Conservation (phyloP, 139 green algal genomes). For the Chlamydomonas schloesseri region DNA sequence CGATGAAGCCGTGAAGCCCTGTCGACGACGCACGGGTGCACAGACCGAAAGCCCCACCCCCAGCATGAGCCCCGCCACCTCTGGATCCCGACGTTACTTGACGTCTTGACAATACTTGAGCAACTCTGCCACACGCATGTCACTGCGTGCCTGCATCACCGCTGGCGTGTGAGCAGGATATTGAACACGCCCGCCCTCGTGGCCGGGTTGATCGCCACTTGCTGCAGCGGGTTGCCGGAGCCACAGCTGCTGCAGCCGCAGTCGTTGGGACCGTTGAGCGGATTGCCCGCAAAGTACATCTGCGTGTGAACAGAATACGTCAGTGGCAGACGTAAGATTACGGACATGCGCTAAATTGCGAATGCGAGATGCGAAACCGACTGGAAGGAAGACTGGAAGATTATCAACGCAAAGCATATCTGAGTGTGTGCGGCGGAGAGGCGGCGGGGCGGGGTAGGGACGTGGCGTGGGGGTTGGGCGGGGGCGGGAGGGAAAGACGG, state of each 20-base stretch:
- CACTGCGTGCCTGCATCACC: too few relatives aligned
- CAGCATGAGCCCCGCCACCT: too few relatives aligned
- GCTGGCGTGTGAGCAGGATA: not conserved
- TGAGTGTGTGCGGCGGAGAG: too few relatives aligned
- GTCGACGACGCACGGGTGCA: too few relatives aligned
- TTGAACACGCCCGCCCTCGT: not conserved
- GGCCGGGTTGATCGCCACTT: not conserved
- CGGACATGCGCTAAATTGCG: not conserved
- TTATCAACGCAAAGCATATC: not conserved
- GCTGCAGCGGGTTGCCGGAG: not conserved
- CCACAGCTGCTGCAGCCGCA: not conserved
- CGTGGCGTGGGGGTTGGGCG: too few relatives aligned
- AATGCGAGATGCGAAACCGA: not conserved
- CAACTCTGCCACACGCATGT: too few relatives aligned
- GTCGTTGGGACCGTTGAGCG: not conserved
- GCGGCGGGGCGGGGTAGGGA: too few relatives aligned
- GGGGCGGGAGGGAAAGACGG: too few relatives aligned
- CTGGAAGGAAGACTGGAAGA: not conserved
- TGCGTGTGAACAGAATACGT: not conserved
- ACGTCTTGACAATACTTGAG: too few relatives aligned
- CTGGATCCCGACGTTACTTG: too few relatives aligned
- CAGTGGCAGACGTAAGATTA: not conserved
- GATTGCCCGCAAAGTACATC: constrained; percentile 4
- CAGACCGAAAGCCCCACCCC: too few relatives aligned
- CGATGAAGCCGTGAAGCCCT: too few relatives aligned